Conservation (phyloP, 1,284 basidiomycete species). For the Sporisorium iseilematis-ciliati region DNA sequence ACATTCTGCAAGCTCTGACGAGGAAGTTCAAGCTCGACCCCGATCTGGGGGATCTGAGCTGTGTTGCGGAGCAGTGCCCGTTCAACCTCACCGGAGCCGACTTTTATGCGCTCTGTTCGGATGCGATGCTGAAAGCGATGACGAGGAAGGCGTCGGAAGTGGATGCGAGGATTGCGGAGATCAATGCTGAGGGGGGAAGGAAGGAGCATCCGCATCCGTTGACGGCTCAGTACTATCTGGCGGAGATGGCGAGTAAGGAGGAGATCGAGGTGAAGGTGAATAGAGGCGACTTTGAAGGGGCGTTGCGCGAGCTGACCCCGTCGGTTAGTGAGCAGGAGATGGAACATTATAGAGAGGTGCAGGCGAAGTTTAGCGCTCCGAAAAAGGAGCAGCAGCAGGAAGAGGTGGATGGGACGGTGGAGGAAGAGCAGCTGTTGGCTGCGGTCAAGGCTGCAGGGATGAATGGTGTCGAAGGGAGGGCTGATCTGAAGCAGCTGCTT, state of each 20-base stretch:
- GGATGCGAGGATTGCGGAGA: slow-evolving; percentile 69
- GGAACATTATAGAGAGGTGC: slow-evolving; percentile 84
- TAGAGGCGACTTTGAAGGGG: slow-evolving; percentile 80
- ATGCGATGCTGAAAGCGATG: slow-evolving; percentile 96
- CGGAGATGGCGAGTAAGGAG: slow-evolving; percentile 80
- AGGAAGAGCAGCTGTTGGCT: slow-evolving; percentile 16
- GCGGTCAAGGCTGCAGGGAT: slow-evolving; percentile 12
- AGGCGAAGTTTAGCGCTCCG: slow-evolving; percentile 76
- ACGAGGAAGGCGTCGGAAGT: slow-evolving; percentile 85
- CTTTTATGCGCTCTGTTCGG: slow-evolving; percentile 96
- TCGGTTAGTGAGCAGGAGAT: slow-evolving; percentile 91
- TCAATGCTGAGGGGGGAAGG: slow-evolving; percentile 62
- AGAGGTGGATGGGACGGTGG: slow-evolving; percentile 3
- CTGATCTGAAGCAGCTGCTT: slow-evolving; percentile 15
- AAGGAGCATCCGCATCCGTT: slow-evolving; percentile 77
- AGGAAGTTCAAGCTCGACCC: slow-evolving; percentile 88
- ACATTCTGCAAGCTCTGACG: slow-evolving; percentile 90
- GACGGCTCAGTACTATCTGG: slow-evolving; percentile 91
- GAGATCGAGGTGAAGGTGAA: slow-evolving; percentile 84
- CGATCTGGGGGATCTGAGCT: slow-evolving; percentile 75
- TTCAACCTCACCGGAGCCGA: slow-evolving; percentile 87
- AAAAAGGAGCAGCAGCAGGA: slow-evolving; percentile 24
- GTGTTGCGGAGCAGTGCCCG: slow-evolving; percentile 82
- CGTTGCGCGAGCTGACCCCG: slow-evolving; percentile 82
- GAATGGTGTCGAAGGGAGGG: not conserved